Percentiles rank a stretch among this genome's conserved stretches.
Conservation (phyloP, 768 basidiomycete genomes). For the Auricularia auricula-judae region DNA sequence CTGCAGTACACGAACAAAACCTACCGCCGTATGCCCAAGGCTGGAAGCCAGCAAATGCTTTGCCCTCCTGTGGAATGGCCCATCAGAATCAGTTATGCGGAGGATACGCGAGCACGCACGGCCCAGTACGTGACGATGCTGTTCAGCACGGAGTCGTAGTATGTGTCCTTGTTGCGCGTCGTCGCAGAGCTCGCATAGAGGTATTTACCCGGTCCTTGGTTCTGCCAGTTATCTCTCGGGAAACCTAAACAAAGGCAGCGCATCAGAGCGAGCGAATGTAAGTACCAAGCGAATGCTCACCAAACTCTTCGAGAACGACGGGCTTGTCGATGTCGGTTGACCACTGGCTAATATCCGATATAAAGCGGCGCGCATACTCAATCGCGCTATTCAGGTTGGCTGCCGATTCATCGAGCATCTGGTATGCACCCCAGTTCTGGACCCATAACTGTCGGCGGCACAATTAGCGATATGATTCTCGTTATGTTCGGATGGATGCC, state of each 20-base stretch:
- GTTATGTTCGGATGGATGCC: neutral
- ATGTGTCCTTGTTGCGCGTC: slow-evolving; percentile 1
- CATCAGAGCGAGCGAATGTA: neutral
- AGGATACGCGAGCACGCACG: neutral
- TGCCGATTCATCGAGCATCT: neutral
- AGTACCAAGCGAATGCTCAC: neutral
- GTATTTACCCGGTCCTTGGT: neutral
- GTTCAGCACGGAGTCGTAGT: neutral
- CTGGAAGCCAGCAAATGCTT: neutral
- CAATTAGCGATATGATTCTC: neutral
- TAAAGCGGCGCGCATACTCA: neutral
- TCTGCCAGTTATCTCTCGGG: neutral
- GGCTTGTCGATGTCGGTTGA: neutral
- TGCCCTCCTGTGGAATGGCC: neutral
- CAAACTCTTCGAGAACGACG: neutral
- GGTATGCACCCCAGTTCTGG: neutral
- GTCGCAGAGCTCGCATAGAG: neutral
- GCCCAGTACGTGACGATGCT: neutral
- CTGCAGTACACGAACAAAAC: neutral
- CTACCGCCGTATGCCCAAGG: neutral
- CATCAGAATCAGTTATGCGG: neutral
- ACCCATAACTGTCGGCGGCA: neutral
- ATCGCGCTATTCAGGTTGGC: neutral
- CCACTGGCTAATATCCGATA: neutral
- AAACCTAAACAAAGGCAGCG: neutral